Evolutionary conservation across 2,329 filamentous ascomycete species (phyloP), one percentile per base, ranked within the genome.

Genomic region (Leptosphaerulina australis): DNA sequence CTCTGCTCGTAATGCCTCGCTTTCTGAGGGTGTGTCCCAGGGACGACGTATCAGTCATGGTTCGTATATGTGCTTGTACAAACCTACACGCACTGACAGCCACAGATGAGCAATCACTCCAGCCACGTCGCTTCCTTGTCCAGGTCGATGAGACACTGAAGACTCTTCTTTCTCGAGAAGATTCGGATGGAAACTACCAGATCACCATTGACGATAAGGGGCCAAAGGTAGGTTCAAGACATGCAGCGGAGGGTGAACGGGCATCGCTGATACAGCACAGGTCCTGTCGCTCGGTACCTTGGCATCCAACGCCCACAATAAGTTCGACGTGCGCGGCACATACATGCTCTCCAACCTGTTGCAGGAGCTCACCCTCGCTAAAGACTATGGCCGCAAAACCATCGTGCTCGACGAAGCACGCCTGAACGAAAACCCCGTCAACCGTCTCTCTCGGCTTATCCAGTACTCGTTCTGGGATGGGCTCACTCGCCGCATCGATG

Each of bases 291-390:
- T 97, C 28, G 88, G 91, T 58, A 97, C 93, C 3, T 88, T 89
- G 21, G 87, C 84, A 17, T 97, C 92, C 26, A 90, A 88, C 61
- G 93, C 92, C 31, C 85, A 89, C 77, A 93, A 92, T 67, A 86
- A 86, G 57, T 91, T 93, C 73, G 92, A 97, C 69, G 84, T 99
- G 55, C 88, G 93, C 59, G 94, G 94, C 65, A 97, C 91, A 24
- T 99, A 99, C 74, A 95, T 96, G 88, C 83, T 99, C 51, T 96
- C 93, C 56, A 99, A 97, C 71, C 84, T 97, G 35, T 81, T 97
- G 30, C 94, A 99, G 75, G 94, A 99, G 76, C 83, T 99, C 59
- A 94, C 89, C 1, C 82, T 97, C 60, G 94, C 94, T 58, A 88
- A 96, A 78, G 89, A 95, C 70, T 92, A 91, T 68, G 91, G 91